Conservation (phyloP, 352 stramenopile species). For the Phytophthora sp. region DNA sequence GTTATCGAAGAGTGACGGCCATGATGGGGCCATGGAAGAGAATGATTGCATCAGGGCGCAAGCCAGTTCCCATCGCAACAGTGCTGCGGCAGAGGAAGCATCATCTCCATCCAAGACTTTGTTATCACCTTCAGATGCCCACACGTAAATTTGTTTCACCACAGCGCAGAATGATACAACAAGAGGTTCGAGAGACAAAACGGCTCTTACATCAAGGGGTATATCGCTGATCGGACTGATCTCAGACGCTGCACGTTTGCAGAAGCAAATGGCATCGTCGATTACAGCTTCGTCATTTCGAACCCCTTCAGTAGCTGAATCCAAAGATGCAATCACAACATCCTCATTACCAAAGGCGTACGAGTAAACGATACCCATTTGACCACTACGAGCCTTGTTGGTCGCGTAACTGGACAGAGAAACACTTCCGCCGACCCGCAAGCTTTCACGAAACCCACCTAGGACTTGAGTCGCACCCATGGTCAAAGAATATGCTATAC, state of each 20-base stretch:
- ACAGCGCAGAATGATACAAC: slow-evolving; percentile 42
- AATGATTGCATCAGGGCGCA: slow-evolving; percentile 65
- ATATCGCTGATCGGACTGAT: slow-evolving; percentile 37
- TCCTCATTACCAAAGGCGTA: slow-evolving; percentile 49
- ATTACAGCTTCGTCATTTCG: slow-evolving; percentile 5
- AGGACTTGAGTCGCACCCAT: slow-evolving; percentile 52
- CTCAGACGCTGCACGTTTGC: slow-evolving; percentile 30
- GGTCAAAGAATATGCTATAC: slow-evolving; percentile 39
- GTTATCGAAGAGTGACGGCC: slow-evolving; percentile 69
- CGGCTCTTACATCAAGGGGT: slow-evolving; percentile 22
- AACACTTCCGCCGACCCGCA: slow-evolving; percentile 49
- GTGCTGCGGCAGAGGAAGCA: slow-evolving; percentile 2
- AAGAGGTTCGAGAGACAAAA: slow-evolving; percentile 42
- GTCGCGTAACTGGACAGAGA: slow-evolving; percentile 18
- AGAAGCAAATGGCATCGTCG: slow-evolving; percentile 33
- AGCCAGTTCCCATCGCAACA: slow-evolving; percentile 56
- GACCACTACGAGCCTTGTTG: slow-evolving; percentile 20
- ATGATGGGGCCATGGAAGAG: slow-evolving; percentile 43
- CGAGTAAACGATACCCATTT: slow-evolving; percentile 32
- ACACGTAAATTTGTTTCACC: slow-evolving; percentile 48
- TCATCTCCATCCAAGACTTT: slow-evolving; percentile 14
- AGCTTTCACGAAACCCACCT: slow-evolving; percentile 47
- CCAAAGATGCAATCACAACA: slow-evolving; percentile 28
- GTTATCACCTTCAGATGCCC: slow-evolving; percentile 26
- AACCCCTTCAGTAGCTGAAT: not conserved